A percentile compares a stretch with the other conserved stretches of the same genome.
Evolutionary conservation across 139 green algal species (phyloP).

Genomic region (Tetratostichococcus sp.): DNA sequence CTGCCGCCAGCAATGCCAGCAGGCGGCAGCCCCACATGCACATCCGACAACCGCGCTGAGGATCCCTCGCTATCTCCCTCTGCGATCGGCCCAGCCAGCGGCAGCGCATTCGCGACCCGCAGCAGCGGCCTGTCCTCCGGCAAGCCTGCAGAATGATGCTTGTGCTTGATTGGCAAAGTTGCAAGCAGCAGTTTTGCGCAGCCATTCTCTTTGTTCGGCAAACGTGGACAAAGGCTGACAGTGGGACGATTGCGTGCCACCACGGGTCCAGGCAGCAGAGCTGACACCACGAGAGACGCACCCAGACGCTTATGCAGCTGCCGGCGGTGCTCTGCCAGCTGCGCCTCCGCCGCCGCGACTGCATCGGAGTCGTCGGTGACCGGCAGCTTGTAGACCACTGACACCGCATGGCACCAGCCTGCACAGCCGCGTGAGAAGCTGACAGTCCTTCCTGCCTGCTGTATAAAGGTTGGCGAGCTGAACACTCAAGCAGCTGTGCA

Average conservation of each 20-base stretch:
- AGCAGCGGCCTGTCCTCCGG: constrained; percentile 71
- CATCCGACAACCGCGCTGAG: constrained; percentile 50
- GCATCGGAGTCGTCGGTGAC: not conserved
- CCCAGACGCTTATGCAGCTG: not conserved
- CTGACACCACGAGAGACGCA: not conserved
- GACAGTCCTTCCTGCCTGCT: no score
- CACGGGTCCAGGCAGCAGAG: no score
- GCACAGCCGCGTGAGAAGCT: not conserved
- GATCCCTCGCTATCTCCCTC: not conserved
- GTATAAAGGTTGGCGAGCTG: no score
- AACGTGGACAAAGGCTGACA: no score
- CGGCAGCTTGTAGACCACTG: constrained; percentile 14
- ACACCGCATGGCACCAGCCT: constrained; percentile 7
- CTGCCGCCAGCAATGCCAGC: constrained; percentile 39
- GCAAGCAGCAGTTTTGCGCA: no score
- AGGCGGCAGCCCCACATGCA: constrained; percentile 58
- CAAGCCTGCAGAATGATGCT: constrained; percentile 47
- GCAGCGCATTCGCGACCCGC: constrained; percentile 54
- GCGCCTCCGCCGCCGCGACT: not conserved
- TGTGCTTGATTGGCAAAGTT: no score
- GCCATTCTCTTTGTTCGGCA: no score
- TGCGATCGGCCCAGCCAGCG: not conserved
- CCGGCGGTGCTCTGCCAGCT: not conserved
- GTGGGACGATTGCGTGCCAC: no score
- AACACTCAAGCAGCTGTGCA: no score